Evolutionary conservation across 768 basidiomycete species (phyloP).

Genomic region (Clitopilus hobsonii): DNA sequence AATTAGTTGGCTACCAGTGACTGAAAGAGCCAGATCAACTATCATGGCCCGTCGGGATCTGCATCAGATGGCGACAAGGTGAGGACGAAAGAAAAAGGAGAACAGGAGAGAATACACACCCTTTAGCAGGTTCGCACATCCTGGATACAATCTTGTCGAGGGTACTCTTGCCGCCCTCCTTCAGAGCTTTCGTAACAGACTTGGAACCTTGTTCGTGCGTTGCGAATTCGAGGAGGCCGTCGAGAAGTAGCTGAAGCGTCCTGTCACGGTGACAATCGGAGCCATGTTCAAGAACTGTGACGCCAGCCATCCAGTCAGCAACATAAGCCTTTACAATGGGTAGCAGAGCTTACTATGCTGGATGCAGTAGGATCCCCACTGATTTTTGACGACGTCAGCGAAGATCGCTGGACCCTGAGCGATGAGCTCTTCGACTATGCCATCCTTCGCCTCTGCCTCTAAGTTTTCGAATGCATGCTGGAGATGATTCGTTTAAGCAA

Average conservation of each 20-base stretch:
- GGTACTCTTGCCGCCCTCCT: conserved; percentile 77
- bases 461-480: conserved; percentile 86
- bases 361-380: conserved; percentile 87
- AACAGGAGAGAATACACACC: conserved; percentile 34
- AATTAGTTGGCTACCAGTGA: conserved; percentile 82
- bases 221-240: conserved; percentile 73
- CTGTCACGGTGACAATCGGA: conserved; percentile 69
- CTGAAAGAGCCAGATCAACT: conserved; percentile 79
- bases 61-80: conserved; percentile 3
- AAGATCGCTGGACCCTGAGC: conserved; percentile 66
- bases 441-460: conserved; percentile 78
- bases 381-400: conserved; percentile 75
- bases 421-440: conserved; percentile 79
- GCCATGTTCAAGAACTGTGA: conserved; percentile 77
- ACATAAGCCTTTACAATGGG: neutral
- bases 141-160: conserved; percentile 70
- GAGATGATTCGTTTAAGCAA: neutral
- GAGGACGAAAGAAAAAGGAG: neutral
- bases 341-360: conserved; percentile 65
- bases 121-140: conserved; percentile 84
- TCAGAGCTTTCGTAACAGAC: conserved; percentile 81
- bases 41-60: conserved; percentile 74
- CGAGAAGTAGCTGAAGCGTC: conserved; percentile 74
- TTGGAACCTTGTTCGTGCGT: conserved; percentile 86
- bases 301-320: neutral